phyloP scores from a whole-genome alignment of 2,329 filamentous ascomycete genomes.

The Orbilia brochopaga region DNA sequence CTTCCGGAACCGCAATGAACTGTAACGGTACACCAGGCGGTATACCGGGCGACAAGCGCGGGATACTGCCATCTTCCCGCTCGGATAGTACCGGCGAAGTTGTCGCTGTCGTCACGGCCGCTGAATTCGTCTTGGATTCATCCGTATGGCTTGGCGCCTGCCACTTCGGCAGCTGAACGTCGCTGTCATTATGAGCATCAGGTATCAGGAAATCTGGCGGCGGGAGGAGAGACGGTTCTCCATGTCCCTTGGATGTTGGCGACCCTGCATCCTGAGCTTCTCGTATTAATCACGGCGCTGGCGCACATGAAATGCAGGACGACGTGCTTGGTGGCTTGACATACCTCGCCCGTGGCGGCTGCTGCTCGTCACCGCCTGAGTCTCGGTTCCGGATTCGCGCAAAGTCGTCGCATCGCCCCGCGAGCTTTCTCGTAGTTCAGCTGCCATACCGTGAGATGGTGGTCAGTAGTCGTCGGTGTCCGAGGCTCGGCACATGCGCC shows the following conservation, averaged over 20 bases:
- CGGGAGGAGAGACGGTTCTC: constrained; percentile 35
- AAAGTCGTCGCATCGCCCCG: constrained; percentile 16
- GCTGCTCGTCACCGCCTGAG: constrained; percentile 11
- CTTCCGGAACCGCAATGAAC: constrained; percentile 39
- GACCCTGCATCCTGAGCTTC: constrained; percentile 37
- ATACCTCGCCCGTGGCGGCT: constrained; percentile 35
- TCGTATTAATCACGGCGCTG: constrained; percentile 17
- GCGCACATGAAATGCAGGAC: background rate
- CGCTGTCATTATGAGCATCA: constrained; percentile 15
- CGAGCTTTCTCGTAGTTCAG: background rate
- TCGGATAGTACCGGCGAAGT: constrained; percentile 39
- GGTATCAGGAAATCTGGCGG: constrained; percentile 46
- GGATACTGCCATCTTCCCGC: constrained; percentile 11
- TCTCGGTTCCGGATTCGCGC: constrained; percentile 6
- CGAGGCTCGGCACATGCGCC: too few species aligned
- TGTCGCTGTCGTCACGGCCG: background rate
- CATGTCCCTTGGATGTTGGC: constrained; percentile 22
- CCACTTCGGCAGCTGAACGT: constrained; percentile 16
- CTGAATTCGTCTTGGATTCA: constrained; percentile 23
- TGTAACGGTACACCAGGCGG: constrained; percentile 33
- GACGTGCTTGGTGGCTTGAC: background rate
- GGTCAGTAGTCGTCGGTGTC: background rate
- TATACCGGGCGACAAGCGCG: constrained; percentile 26
- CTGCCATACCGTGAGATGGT: constrained; percentile 14
- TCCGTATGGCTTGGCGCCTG: constrained; percentile 20